Base-by-base conservation (phyloP, 345 rosid species). In the Odontarrhena argentea region DNA sequence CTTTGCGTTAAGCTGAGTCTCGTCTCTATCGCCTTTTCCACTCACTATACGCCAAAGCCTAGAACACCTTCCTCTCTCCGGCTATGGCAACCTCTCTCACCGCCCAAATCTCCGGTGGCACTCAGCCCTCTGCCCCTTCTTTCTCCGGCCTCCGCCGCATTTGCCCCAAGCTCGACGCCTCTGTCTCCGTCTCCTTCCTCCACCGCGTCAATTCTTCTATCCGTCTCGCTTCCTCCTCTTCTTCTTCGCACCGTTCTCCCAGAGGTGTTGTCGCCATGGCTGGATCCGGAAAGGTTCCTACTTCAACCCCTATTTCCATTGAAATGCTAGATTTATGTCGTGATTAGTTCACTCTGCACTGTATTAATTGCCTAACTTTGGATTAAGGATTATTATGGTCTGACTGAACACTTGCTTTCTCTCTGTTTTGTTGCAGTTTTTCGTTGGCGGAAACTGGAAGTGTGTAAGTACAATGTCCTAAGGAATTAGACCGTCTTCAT, bases 381-480 rank as follows among this genome's bases (percentile, higher is more conserved):
- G 52, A 45, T 52, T 52, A 47, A 22, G 0, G 24, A 1, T 50
- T 47, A 48, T 3, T 1, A 52, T 9, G 1, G 60, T 50, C 60
- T 73, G 9, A 67, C 60, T 73, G 9, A 67, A 12, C 37, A 11
- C 37, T 34, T 57, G 44, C 15, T 48, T 26, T 45, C 4, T 64
- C 8, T 54, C 49, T 59, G 42, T 60, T 61, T 74, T 53, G n/a
- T 79, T 81, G 89, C 96, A 94, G 99, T 94, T 94, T 76, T 94
- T 94, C 77, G 97, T 94, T 66, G 99, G 99, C 44, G 99, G 99
- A 53, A 94, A 94, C 82, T 94, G 99, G 99, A 94, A 94, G 61
- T 94, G 99, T 79, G 99, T 94, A 87, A 85, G 99, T 74, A 51
- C 50, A 41, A 12, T 37, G 8, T 26, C 47, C 46, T 0, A 26